Evolutionary conservation across 1,284 basidiomycete genomes (phyloP), one percentile per base, ranked within the genome.

Genomic region (Boletus semigastroideus): DNA sequence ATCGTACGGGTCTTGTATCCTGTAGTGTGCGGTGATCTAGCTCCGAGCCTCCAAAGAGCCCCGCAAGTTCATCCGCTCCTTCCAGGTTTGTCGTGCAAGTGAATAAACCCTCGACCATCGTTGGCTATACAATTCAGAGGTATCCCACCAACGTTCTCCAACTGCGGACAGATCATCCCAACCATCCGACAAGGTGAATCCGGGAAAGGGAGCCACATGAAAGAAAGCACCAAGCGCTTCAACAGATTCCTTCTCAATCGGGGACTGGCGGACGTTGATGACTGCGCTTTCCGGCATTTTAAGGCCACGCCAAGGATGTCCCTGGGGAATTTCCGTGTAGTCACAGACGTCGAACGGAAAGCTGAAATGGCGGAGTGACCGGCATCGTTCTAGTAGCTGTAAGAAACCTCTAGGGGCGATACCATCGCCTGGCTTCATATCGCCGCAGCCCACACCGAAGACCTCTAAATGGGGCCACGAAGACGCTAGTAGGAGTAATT

Each of bases 1-100:
- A 6, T 4, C 5, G 25, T 25, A 25, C 25, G 7, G 7, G 25
- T 25, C 25, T 25, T 5, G 7, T 25, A 25, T 25, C 25, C 25
- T 4, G 25, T 25, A 25, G 25, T 6, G 5, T 6, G 7, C 25
- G 1, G 5, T 25, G 25, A 25, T 25, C 97, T 7, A 14, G 6
- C 31, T 13, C 10, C 13, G 19, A 13, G 9, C 13, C 19, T 12
- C 8, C 19, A 39, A 22, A 13, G 37, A 39, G 13, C 6, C 6
- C 11, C 11, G 5, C 19, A 20, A 12, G 11, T 7, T 20, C 6
- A 5, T 13, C 37, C 37, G 19, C 19, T 39, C 37, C 37, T 20
- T 19, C 37, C 37, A 39, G 20, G 13, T 19, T 3, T 39, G 12
- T 6, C 7, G 5, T 6, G 37, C 37, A 20, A 39, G 37, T 11